phyloP scores from a whole-genome alignment of 2,329 filamentous ascomycete genomes.

The Talaromyces albobiverticillius region DNA sequence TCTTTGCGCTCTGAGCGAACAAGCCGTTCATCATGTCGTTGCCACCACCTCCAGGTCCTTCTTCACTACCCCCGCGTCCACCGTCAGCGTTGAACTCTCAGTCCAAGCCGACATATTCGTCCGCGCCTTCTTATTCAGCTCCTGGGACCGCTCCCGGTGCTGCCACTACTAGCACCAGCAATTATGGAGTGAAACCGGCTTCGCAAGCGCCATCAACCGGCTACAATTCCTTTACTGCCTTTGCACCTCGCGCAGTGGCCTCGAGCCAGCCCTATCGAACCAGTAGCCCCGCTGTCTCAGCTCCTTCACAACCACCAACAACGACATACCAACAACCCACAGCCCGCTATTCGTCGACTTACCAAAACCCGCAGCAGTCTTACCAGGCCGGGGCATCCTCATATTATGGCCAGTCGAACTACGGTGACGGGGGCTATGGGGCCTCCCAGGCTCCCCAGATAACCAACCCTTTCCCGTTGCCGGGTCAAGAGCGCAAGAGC shows the following conservation, averaged over 20 bases:
- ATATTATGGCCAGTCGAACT: constrained; percentile 48
- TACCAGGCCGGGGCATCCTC: constrained; percentile 35
- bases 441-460: constrained; percentile 65
- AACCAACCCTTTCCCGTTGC: constrained; percentile 74
- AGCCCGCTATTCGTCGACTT: constrained; percentile 35
- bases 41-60: constrained; percentile 78
- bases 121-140: constrained; percentile 35
- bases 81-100: constrained; percentile 55
- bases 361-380: constrained; percentile 37
- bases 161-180: constrained; percentile 19
- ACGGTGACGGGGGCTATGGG: constrained; percentile 46
- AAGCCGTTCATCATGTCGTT: constrained; percentile 69
- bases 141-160: constrained; percentile 15
- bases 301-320: constrained; percentile 32
- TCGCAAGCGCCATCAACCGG: constrained; percentile 19
- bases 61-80: constrained; percentile 74
- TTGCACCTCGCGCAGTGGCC: constrained; percentile 60
- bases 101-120: constrained; percentile 52
- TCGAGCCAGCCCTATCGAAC: constrained; percentile 36
- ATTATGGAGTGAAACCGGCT: constrained; percentile 32
- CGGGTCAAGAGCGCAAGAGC: constrained; percentile 44
- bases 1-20: constrained; percentile 32
- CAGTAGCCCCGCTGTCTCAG: constrained; percentile 35
- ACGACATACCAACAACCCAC: constrained; percentile 25
- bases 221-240: constrained; percentile 52